phyloP scores from a whole-genome alignment of 176 grass and related monocot genomes.

The Lolium perenne region DNA sequence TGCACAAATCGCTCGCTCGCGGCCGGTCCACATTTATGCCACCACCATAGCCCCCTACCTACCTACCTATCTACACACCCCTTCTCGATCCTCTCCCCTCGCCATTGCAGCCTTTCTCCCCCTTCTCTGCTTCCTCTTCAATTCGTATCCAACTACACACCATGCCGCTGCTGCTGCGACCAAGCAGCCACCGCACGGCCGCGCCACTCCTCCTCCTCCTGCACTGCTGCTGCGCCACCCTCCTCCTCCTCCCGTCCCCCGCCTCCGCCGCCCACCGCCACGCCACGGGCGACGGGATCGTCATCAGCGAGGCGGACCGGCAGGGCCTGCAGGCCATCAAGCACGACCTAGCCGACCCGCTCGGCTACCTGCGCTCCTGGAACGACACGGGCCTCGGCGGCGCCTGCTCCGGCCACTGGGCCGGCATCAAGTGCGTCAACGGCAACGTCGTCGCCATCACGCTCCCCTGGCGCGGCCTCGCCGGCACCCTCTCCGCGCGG shows the following conservation, averaged over 20 bases:
- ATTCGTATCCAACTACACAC: neutral
- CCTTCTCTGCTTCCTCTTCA: neutral
- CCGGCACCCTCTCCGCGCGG: conserved; percentile 4
- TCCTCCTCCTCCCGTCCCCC: neutral
- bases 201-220: neutral
- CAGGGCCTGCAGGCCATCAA: conserved; percentile 77
- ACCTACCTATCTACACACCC: neutral
- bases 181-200: neutral
- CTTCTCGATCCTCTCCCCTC: neutral
- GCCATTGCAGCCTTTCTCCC: neutral
- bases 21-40: conserved; percentile 15
- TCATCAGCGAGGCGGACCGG: conserved; percentile 64
- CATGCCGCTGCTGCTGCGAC: neutral
- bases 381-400: conserved; percentile 70
- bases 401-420: conserved; percentile 70
- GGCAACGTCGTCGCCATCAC: conserved; percentile 34
- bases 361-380: conserved; percentile 61
- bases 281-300: conserved; percentile 49
- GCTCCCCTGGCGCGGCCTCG: conserved; percentile 28
- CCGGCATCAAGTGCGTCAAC: conserved; percentile 35
- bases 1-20: conserved; percentile 1
- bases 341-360: conserved; percentile 57
- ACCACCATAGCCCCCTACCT: conserved; percentile 15
- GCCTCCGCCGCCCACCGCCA: neutral
- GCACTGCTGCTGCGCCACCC: neutral